Percentiles rank a stretch among this genome's conserved stretches.
Conservation (phyloP, 306 rosid genomes). For the Herpetospermum pedunculosum region DNA sequence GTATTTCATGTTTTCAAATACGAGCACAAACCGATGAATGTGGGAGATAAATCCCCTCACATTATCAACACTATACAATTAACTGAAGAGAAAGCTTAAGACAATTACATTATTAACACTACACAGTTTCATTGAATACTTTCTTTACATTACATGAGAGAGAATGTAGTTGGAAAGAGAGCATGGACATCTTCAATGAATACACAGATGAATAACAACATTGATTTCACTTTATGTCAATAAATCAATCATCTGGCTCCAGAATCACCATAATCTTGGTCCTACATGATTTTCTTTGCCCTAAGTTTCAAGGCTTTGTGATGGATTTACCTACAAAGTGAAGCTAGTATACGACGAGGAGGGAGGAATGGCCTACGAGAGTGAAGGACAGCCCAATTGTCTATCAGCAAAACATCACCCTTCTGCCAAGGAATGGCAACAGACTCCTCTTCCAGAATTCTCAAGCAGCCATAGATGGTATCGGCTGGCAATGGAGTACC, state of each 20-base stretch:
- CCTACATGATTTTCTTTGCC: background rate
- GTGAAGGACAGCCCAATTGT: conserved; percentile 83
- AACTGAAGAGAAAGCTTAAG: background rate
- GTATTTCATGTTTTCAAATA: background rate
- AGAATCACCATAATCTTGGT: too few relatives aligned
- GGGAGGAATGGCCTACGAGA: conserved; percentile 54
- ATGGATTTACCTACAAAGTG: conserved; percentile 32
- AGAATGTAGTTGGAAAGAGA: background rate
- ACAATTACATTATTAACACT: background rate
- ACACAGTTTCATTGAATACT: background rate
- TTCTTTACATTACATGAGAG: background rate
- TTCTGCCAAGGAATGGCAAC: conserved; percentile 54
- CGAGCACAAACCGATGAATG: background rate
- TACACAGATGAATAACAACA: background rate
- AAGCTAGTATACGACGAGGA: conserved; percentile 54
- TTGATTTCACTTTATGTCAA: background rate
- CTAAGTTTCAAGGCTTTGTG: background rate
- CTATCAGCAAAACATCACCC: conserved; percentile 62
- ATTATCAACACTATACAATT: background rate
- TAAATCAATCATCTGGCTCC: background rate
- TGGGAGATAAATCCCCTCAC: background rate
- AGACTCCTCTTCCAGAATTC: conserved; percentile 60
- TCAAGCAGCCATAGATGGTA: conserved; percentile 46
- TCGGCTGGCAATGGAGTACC: conserved; percentile 58
- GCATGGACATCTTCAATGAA: background rate